A percentile compares a stretch with the other conserved stretches of the same genome.
phyloP scores from a whole-genome alignment of 2,329 filamentous ascomycete species.

The Xylariaceae sp. region DNA sequence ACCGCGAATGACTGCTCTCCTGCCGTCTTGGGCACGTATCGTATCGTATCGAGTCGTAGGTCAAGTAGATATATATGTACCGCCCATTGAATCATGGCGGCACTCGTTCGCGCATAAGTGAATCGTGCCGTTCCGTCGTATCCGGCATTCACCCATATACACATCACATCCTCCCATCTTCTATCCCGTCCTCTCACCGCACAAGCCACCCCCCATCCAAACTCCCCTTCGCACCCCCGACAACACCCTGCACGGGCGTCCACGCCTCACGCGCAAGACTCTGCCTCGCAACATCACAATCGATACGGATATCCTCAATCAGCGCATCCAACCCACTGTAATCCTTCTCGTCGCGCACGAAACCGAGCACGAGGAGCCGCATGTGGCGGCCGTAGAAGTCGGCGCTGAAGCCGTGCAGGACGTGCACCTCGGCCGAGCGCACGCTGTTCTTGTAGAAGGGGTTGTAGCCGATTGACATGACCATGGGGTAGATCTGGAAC shows the following conservation, averaged over 20 bases:
- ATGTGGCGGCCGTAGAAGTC: slow-evolving; percentile 86
- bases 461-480: slow-evolving; percentile 94
- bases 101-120: background rate
- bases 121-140: background rate
- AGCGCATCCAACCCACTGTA: slow-evolving; percentile 79
- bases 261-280: slow-evolving; percentile 66
- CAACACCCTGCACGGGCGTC: slow-evolving; percentile 40
- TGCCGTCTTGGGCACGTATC: slow-evolving; percentile 1
- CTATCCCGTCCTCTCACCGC: slow-evolving; percentile 9
- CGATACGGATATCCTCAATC: slow-evolving; percentile 80
- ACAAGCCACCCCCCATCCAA: slow-evolving; percentile 33
- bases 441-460: slow-evolving; percentile 93
- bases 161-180: background rate
- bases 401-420: slow-evolving; percentile 67
- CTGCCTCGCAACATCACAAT: slow-evolving; percentile 74
- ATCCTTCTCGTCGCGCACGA: slow-evolving; percentile 83
- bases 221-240: slow-evolving; percentile 29
- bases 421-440: slow-evolving; percentile 82
- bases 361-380: slow-evolving; percentile 76
- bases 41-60: too few species aligned
- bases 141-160: background rate
- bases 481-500: slow-evolving; percentile 67
- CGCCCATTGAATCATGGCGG: background rate
- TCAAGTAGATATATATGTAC: too few species aligned
- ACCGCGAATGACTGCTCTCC: background rate